Percentiles rank a stretch among this genome's conserved stretches.
Evolutionary conservation across 2,329 filamentous ascomycete genomes (phyloP).

Genomic region (Fusarium xyrophilum): DNA sequence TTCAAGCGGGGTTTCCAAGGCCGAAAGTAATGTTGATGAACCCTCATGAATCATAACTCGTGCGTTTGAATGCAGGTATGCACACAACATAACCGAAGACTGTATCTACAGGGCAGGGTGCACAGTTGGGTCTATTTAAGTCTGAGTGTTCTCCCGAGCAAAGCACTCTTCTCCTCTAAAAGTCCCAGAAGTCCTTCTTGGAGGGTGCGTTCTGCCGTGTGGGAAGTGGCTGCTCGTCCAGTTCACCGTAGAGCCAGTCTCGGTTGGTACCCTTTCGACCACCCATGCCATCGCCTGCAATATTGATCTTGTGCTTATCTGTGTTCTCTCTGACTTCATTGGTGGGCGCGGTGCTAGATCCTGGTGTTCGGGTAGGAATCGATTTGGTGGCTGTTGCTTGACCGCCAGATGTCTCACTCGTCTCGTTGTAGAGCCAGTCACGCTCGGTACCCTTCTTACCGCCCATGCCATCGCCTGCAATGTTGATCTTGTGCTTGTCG

Average conservation of each 20-base stretch:
- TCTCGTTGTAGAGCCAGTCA: slow-evolving; percentile 64
- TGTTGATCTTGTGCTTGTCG: slow-evolving; percentile 47
- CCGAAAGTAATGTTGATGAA: slow-evolving; percentile 9
- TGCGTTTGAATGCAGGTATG: slow-evolving; percentile 6
- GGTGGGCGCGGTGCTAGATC: slow-evolving; percentile 5
- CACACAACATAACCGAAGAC: slow-evolving; percentile 1
- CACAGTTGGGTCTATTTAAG: neutral
- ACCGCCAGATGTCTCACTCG: slow-evolving; percentile 44
- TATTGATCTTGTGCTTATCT: slow-evolving; percentile 46
- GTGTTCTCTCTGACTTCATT: slow-evolving; percentile 22
- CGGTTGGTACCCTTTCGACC: slow-evolving; percentile 61
- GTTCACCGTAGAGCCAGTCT: slow-evolving; percentile 63
- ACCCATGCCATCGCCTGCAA: slow-evolving; percentile 70
- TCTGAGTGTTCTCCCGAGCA: neutral
- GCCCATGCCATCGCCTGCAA: slow-evolving; percentile 70
- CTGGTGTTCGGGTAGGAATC: slow-evolving; percentile 47
- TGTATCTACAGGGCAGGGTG: neutral
- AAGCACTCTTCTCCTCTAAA: slow-evolving; percentile 42
- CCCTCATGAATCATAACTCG: slow-evolving; percentile 17
- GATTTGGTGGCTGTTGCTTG: slow-evolving; percentile 32
- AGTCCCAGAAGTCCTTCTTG: slow-evolving; percentile 58
- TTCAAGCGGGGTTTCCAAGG: slow-evolving; percentile 14
- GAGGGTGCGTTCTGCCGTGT: slow-evolving; percentile 47
- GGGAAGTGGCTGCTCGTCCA: slow-evolving; percentile 50
- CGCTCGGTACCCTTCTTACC: slow-evolving; percentile 61